These are phyloP conservation scores for Mycena maculata DNA, from an alignment of 768 basidiomycete genomes.

Conservation along the genomic window DNA sequence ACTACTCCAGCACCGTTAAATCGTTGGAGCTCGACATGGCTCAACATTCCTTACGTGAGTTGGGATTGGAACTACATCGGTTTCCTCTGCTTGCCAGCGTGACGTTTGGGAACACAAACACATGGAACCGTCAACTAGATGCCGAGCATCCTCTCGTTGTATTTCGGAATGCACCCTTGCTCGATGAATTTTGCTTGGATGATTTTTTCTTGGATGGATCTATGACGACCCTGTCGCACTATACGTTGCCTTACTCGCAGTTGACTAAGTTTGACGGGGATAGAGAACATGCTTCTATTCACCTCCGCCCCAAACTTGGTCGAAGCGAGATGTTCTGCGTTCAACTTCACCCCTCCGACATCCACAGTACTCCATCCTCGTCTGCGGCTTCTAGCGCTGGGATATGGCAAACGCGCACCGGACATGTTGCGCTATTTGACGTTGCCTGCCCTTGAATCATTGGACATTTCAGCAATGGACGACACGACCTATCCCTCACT, in stretches of 20 bases:
- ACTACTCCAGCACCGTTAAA: no score
- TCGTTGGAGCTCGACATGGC: no score
- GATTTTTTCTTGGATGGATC: not conserved
- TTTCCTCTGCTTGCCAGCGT: conserved; percentile 7
- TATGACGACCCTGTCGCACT: not conserved
- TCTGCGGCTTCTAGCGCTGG: not conserved
- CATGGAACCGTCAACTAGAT: no score
- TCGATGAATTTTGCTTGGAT: not conserved
- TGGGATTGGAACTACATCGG: no score
- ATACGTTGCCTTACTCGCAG: not conserved
- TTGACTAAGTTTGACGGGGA: not conserved
- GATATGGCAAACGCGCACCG: not conserved
- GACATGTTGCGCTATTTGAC: not conserved
- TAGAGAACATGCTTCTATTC: not conserved
- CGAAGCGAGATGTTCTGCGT: not conserved
- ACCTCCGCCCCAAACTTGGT: not conserved
- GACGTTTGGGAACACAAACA: not conserved
- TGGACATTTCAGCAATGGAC: not conserved
- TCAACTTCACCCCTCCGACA: not conserved
- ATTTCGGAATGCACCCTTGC: not conserved
- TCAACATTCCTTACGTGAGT: no score
- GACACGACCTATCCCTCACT: not conserved
- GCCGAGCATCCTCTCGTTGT: no score
- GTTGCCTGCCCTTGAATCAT: not conserved
- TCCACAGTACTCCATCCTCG: not conserved